Evolutionary conservation across 768 basidiomycete species (phyloP), one percentile per base, ranked within the genome.

Genomic region (Pisolithus orientalis): DNA sequence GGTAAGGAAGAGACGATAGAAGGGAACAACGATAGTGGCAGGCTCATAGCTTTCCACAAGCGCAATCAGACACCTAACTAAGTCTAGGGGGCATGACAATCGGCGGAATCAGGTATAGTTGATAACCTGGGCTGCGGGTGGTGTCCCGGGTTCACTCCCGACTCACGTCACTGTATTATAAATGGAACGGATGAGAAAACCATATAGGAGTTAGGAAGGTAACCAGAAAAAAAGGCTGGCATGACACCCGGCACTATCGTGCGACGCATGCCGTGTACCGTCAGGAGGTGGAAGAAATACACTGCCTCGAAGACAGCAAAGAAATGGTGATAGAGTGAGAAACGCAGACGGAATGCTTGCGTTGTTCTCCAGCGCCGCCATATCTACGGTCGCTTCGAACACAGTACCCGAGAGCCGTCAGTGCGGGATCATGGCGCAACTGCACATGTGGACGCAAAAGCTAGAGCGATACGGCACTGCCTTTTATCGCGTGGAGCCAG

Each of bases 161-260:
- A 32, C 69, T 70, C 52, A 70, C 64, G 44, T 70, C 69, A 55
- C 69, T 70, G 49, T 5, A 44, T 46, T 6, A 53, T 27, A 6
- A 42, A 25, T 11, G 17, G 9, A 10, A 11, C 4, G 16, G 38
- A 5, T 56, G 37, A 52, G 44, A 51, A 65, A 55, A 38, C 52
- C 55, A 51, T 50, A 34, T 27, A 25, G 21, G 44, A 51, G 25
- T 28, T 44, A 29, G 44, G 9, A 27, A n/a, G 28, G n/a, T 27
- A 28, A 45, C 27, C 5, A 43, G 21, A 3, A 43, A 13, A 31
- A 1, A 29, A 29, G 21, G 8, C 3, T 16, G 29, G 28, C 14
- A 31, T 11, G 13, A 14, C 11, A 34, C 34, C 34, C 34, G 5
- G 34, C 34, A 34, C 34, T 34, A 34, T 34, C 34, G 11, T 34